Evolutionary conservation across 2,329 filamentous ascomycete species (phyloP), one percentile per base, ranked within the genome.

Genomic region (Colletotrichum paranaense): DNA sequence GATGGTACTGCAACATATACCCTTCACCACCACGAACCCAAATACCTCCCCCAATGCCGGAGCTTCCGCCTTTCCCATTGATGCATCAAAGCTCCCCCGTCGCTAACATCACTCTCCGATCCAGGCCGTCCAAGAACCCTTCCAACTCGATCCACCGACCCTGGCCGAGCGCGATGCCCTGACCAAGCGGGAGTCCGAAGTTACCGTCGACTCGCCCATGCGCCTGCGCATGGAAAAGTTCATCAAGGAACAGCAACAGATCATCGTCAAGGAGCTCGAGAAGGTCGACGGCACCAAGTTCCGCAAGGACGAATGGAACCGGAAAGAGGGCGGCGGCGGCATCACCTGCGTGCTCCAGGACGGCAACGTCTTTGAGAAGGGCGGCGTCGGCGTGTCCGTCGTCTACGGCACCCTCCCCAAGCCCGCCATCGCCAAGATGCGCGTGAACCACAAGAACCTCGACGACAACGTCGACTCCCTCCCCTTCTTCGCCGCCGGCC

Each of bases 311-410:
- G 92, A 93, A 76, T 99, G 97, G 97, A 89, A 91, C 74, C 92
- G 97, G 64, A 92, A 94, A 71, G 92, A 95, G 80, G 97, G 97
- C 67, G 97, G 97, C 55, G 97, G 97, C 68, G 97, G 97, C 76
- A 95, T 96, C 78, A 97, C 95, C 19, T 98, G 95, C 83, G 95
- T 99, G 52, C 87, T 99, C 22, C 97, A 99, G 83, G 95, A 98
- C 76, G 95, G 97, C 77, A 96, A 97, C 75, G 95, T 98, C 63
- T 99, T 99, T 79, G 97, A 99, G 83, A 99, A 99, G 85, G 97
- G 94, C 57, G 97, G 97, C 35, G 95, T 98, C 73, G 98, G 97
- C 80, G 95, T 96, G 79, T 97, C 94, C 70, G 92, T 98, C 74
- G 97, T 99, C 62, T 98, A 99, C 81, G 97, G 97, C 74, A 93